phyloP scores from a whole-genome alignment of 305 asterid genomes.

The Solanum hybrid region DNA sequence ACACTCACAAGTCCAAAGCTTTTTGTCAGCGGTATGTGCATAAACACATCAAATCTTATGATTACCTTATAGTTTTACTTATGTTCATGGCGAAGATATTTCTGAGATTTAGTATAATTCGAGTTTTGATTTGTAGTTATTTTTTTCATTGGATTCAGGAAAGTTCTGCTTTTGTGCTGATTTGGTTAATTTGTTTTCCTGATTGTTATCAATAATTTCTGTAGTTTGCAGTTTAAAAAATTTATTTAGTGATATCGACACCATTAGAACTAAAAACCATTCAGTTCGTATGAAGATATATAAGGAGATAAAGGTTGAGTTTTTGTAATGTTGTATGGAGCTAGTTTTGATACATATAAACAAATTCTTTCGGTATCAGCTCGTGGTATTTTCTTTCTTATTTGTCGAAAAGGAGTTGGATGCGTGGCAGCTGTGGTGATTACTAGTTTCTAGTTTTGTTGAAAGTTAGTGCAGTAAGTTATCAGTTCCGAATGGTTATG shows the following conservation, averaged over 20 bases:
- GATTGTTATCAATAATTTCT: background rate
- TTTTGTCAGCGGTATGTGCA: slow-evolving; percentile 65
- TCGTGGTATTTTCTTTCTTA: background rate
- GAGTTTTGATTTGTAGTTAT: no score
- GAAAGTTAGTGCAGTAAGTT: background rate
- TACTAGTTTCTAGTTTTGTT: background rate
- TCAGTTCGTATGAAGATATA: background rate
- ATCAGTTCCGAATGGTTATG: background rate
- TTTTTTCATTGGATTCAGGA: background rate
- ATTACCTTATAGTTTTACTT: background rate
- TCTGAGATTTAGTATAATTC: background rate
- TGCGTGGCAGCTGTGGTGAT: background rate
- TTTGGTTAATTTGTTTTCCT: background rate
- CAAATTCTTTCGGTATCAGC: background rate
- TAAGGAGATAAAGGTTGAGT: background rate
- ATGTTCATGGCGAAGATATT: background rate
- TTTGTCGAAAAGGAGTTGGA: background rate
- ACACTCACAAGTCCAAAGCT: slow-evolving; percentile 68
- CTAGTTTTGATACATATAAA: background rate
- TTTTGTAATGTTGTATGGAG: background rate
- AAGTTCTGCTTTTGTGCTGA: background rate
- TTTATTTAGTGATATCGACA: background rate
- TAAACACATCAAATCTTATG: background rate
- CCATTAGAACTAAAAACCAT: background rate
- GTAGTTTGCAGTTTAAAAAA: background rate